Conservation (phyloP, 345 rosid species). For the Camelina laxa region DNA sequence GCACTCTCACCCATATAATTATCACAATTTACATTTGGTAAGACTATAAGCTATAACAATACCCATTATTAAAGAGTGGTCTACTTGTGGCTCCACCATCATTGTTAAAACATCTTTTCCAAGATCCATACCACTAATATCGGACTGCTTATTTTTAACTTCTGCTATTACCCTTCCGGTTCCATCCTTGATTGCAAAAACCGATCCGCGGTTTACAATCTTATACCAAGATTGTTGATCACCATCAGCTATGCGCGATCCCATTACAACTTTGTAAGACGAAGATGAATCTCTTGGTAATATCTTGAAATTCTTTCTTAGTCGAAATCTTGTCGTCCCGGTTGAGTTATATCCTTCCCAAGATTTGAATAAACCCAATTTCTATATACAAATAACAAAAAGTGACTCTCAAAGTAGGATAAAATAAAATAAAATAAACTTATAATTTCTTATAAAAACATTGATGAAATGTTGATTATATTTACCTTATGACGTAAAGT, state of each 20-base stretch:
- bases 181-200: slow-evolving; percentile 47
- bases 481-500: slow-evolving; percentile 56
- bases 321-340: slow-evolving; percentile 43
- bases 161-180: slow-evolving; percentile 53
- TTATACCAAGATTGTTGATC: slow-evolving; percentile 16
- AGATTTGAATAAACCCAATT: slow-evolving; percentile 38
- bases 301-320: slow-evolving; percentile 45
- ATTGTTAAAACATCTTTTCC: slow-evolving; percentile 63
- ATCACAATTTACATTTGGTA: slow-evolving; percentile 45
- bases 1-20: neutral
- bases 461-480: neutral
- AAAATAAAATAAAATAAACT: neutral
- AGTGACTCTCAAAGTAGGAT: neutral
- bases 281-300: slow-evolving; percentile 25
- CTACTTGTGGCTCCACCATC: slow-evolving; percentile 60
- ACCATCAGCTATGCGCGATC: slow-evolving; percentile 16
- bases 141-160: slow-evolving; percentile 56
- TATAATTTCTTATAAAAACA: neutral
- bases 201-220: slow-evolving; percentile 38
- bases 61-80: slow-evolving; percentile 58
- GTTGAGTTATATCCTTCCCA: slow-evolving; percentile 53
- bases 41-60: slow-evolving; percentile 57
- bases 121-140: slow-evolving; percentile 43
- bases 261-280: slow-evolving; percentile 41
- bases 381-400: slow-evolving; percentile 32